Evolutionary conservation across 352 stramenopile species (phyloP), one percentile per base, ranked within the genome.

Genomic region (Plasmopara viticola): DNA sequence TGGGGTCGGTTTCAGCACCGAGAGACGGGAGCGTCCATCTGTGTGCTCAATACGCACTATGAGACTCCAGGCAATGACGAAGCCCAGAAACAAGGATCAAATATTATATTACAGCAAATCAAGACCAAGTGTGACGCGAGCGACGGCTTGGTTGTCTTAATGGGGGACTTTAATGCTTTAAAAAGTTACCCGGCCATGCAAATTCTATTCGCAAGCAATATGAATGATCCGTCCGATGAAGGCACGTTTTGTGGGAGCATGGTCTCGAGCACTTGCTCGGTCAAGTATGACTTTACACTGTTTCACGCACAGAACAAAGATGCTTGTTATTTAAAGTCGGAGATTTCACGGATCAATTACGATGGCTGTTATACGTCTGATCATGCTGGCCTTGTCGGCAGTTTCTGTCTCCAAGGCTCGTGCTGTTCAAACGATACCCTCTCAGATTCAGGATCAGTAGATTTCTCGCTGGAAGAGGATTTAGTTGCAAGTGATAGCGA

Each of bases 41-140:
- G 81, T 30, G 58, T 92, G 13, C 48, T 90, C 29, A 92, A 92
- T 61, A 90, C 81, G 42, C 81, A 90, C 68, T 92, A 86, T 56
- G 81, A 92, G 63, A 92, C 77, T 2, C 78, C 75, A 14, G 81
- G 81, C 5, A 87, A 89, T 15, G 68, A 88, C 30, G 67, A 83
- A 39, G 78, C 78, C 10, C 81, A 91, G 64, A 64, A 71, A 15
- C 65, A 90, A 44, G 77, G 63, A 17, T 82, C 81, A 6, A 67
- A 79, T 17, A 84, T 92, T 53, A 74, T 92, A 25, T 63, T 87
- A 30, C 46, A 71, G 28, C 70, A 75, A 35, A 67, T 74, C 15
- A 64, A 72, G 28, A 50, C 66, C 6, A 38, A 79, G 49, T 91
- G 80, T 42, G 61, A 85, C 17, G 51, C 72, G 0, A 47, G 44